Evolutionary conservation across 371 early-diverging fungal genomes (phyloP).

Genomic region (Thermomucor indicae-seudaticae): DNA sequence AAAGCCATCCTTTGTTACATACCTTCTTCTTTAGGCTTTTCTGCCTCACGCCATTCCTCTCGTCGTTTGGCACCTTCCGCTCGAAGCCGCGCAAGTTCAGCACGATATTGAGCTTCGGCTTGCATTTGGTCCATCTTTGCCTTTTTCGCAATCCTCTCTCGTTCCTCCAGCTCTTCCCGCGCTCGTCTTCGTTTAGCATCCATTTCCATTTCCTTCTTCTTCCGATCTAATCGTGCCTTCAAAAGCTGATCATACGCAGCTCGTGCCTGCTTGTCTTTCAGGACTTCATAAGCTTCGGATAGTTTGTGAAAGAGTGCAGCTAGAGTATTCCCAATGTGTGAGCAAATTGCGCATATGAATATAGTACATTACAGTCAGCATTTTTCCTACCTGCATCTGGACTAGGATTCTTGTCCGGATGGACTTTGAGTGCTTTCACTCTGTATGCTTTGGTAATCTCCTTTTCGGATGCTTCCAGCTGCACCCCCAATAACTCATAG

Average conservation of each 20-base stretch:
- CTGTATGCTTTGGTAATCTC: slow-evolving; percentile 79
- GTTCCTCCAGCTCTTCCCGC: slow-evolving; percentile 38
- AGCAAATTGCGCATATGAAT: not conserved
- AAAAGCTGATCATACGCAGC: slow-evolving; percentile 36
- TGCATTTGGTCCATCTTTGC: slow-evolving; percentile 30
- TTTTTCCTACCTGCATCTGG: slow-evolving; percentile 42
- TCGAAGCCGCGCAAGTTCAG: slow-evolving; percentile 38
- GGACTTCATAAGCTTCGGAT: slow-evolving; percentile 31
- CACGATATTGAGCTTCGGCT: slow-evolving; percentile 37
- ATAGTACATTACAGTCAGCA: too few species aligned
- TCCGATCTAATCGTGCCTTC: slow-evolving; percentile 34
- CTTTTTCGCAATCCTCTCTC: slow-evolving; percentile 37
- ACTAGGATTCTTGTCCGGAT: slow-evolving; percentile 54
- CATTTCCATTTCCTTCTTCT: slow-evolving; percentile 42
- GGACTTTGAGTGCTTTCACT: slow-evolving; percentile 40
- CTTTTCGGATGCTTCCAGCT: slow-evolving; percentile 42
- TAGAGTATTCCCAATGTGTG: slow-evolving; percentile 5
- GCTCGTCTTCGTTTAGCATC: slow-evolving; percentile 42
- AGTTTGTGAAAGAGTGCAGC: slow-evolving; percentile 37
- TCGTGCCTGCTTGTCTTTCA: slow-evolving; percentile 28
- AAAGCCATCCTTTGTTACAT: not conserved
- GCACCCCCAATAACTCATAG: slow-evolving; percentile 72
- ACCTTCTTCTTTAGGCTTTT: slow-evolving; percentile 18
- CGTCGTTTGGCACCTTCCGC: slow-evolving; percentile 37
- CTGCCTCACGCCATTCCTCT: slow-evolving; percentile 36